These are phyloP conservation scores for Candida peoriensis DNA, from an alignment of 805 yeast genomes.

Conservation along the genomic window DNA sequence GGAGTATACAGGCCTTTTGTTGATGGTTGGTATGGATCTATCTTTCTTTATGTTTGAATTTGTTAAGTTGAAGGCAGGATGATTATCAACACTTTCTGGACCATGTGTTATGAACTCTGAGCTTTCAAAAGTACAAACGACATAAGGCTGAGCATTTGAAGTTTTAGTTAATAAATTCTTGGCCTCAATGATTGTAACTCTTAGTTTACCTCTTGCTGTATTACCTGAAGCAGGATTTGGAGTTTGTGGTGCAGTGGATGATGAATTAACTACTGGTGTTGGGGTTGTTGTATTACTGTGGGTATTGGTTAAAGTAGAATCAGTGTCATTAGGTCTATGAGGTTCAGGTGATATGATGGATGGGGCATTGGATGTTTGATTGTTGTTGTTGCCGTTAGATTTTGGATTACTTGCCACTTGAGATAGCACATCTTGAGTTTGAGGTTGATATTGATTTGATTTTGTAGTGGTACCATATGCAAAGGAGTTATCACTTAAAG, in stretches of 20 bases:
- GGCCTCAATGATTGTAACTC: slow-evolving; percentile 79
- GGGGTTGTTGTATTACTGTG: slow-evolving; percentile 3
- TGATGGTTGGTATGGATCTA: slow-evolving; percentile 16
- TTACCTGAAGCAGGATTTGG: slow-evolving; percentile 16
- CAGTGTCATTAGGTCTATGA: slow-evolving; percentile 3
- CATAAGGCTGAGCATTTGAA: slow-evolving; percentile 68
- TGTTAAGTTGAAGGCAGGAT: slow-evolving; percentile 28
- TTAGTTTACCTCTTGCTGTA: slow-evolving; percentile 75
- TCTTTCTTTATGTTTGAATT: slow-evolving; percentile 15
- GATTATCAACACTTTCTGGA: slow-evolving; percentile 41
- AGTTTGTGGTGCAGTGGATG: slow-evolving; percentile 18
- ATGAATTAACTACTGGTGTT: slow-evolving; percentile 14
- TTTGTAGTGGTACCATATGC: slow-evolving; percentile 65
- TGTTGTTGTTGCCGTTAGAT: slow-evolving; percentile 16
- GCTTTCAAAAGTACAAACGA: slow-evolving; percentile 86
- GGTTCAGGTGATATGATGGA: slow-evolving; percentile 8
- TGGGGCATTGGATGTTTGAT: slow-evolving; percentile 14
- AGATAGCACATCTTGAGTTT: slow-evolving; percentile 27
- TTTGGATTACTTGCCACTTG: slow-evolving; percentile 25
- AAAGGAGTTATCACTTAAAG: slow-evolving; percentile 54
- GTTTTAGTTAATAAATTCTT: slow-evolving; percentile 54
- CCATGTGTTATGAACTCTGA: slow-evolving; percentile 86
- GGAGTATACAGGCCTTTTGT: slow-evolving; percentile 36
- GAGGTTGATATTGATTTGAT: slow-evolving; percentile 29
- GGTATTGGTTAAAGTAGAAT: background rate